Conservation (phyloP, 1,284 basidiomycete genomes). For the Pascua guehoae region DNA sequence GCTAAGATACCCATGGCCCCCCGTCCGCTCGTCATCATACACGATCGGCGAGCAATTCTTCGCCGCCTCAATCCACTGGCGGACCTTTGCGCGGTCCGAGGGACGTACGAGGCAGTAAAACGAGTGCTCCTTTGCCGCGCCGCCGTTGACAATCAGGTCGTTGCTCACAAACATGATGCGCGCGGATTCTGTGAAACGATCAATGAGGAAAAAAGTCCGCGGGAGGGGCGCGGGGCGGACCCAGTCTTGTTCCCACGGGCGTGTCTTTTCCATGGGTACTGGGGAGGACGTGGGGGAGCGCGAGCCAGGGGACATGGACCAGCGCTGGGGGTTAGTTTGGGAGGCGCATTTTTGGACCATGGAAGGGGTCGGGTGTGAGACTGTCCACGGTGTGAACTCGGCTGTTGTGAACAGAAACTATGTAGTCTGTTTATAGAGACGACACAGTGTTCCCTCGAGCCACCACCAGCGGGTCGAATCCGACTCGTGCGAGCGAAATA, state of each 20-base stretch:
- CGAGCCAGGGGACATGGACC: slow-evolving; percentile 9
- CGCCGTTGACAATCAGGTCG: slow-evolving; percentile 32
- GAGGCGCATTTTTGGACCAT: too few species aligned
- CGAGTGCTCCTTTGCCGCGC: slow-evolving; percentile 23
- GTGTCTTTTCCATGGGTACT: neutral
- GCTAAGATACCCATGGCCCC: slow-evolving; percentile 34
- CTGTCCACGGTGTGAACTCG: too few species aligned
- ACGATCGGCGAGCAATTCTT: slow-evolving; percentile 37
- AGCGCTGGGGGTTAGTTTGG: slow-evolving; percentile 7
- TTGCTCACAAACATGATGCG: slow-evolving; percentile 39
- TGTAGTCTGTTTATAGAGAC: too few species aligned
- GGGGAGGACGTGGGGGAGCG: slow-evolving; percentile 7
- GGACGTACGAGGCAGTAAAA: slow-evolving; percentile 40
- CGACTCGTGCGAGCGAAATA: too few species aligned
- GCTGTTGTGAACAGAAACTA: too few species aligned
- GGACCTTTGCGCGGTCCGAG: slow-evolving; percentile 30
- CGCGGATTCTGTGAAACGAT: slow-evolving; percentile 38
- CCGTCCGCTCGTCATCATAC: slow-evolving; percentile 26
- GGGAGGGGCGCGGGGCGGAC: slow-evolving; percentile 14
- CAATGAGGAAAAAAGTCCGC: slow-evolving; percentile 38
- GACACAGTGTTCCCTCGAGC: too few species aligned
- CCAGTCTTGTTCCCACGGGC: slow-evolving; percentile 4
- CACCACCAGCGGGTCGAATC: too few species aligned
- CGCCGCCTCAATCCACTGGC: slow-evolving; percentile 33
- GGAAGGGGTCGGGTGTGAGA: too few species aligned